Evolutionary conservation across 108 stramenopile genomes (phyloP).

Genomic region (Fragilaria crotonensis): DNA sequence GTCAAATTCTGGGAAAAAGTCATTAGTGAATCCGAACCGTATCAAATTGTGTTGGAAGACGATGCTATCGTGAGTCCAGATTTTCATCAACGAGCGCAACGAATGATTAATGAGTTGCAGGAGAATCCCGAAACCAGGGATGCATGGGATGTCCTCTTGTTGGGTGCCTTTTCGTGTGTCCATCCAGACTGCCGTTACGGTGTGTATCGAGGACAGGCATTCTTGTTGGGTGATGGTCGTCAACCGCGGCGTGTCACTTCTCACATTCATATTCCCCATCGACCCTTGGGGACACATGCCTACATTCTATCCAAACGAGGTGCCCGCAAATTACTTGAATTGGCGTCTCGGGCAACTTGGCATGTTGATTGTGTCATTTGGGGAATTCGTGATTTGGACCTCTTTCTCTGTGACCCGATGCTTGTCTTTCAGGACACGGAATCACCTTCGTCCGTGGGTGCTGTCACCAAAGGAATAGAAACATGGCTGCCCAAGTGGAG

Average conservation of each 20-base stretch:
- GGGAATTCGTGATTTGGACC: constrained; percentile 3
- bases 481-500: constrained; percentile 6
- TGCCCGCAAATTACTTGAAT: constrained; percentile 7
- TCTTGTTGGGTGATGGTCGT: constrained; percentile 3
- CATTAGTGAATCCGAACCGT: constrained; percentile 1
- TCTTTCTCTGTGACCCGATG: constrained; percentile 5
- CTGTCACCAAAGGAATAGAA: constrained; percentile 9
- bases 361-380: constrained; percentile 16
- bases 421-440: constrained; percentile 14
- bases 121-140: not conserved
- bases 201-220: not conserved
- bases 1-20: constrained; percentile 13
- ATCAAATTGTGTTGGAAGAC: constrained; percentile 19
- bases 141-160: constrained; percentile 19
- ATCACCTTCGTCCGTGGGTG: constrained; percentile 13
- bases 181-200: constrained; percentile 18
- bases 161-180: constrained; percentile 20
- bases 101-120: constrained; percentile 1
- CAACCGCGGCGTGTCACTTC: not conserved
- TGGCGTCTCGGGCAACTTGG: not conserved
- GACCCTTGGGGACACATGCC: constrained; percentile 14
- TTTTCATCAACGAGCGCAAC: not conserved
- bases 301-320: constrained; percentile 17
- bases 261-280: constrained; percentile 11
- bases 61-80: constrained; percentile 10